Percentiles rank a stretch among this genome's conserved stretches.
Evolutionary conservation across 148 eudicot species (phyloP).

Genomic region (Rhododendron molle): DNA sequence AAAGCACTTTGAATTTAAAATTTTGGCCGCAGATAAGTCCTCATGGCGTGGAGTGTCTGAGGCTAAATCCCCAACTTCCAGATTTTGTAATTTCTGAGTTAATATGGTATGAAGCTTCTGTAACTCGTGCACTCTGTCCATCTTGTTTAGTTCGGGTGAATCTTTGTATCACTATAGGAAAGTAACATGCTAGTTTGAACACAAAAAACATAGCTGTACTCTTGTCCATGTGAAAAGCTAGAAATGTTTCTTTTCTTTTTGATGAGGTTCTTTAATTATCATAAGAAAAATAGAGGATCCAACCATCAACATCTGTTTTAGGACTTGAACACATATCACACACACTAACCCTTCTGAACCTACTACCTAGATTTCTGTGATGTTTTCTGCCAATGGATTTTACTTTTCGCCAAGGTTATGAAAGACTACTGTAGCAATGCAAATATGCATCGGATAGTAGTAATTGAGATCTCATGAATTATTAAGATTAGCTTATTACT

Average conservation of each 20-base stretch:
- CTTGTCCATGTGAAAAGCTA: not conserved
- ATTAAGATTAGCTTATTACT: not conserved
- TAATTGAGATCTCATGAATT: not conserved
- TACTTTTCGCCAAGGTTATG: no score
- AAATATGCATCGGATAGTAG: not conserved
- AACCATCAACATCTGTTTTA: not conserved
- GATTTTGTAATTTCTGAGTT: conserved; percentile 61
- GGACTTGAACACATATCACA: not conserved
- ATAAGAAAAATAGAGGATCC: not conserved
- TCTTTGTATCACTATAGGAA: not conserved
- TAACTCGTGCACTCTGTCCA: not conserved
- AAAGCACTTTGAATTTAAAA: not conserved
- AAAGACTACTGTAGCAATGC: no score
- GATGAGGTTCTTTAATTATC: not conserved
- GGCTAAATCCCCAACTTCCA: conserved; percentile 49
- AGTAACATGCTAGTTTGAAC: not conserved
- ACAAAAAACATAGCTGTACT: not conserved
- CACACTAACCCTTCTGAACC: not conserved
- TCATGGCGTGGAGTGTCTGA: conserved; percentile 61
- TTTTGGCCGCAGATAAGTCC: conserved; percentile 66
- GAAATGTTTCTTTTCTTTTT: not conserved
- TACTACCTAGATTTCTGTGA: not conserved
- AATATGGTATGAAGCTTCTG: conserved; percentile 38
- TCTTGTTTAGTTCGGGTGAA: not conserved
- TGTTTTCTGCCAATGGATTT: not conserved